Evolutionary conservation across 352 stramenopile genomes (phyloP), one percentile per base, ranked within the genome.

Genomic region (Globisporangium iwayamae): DNA sequence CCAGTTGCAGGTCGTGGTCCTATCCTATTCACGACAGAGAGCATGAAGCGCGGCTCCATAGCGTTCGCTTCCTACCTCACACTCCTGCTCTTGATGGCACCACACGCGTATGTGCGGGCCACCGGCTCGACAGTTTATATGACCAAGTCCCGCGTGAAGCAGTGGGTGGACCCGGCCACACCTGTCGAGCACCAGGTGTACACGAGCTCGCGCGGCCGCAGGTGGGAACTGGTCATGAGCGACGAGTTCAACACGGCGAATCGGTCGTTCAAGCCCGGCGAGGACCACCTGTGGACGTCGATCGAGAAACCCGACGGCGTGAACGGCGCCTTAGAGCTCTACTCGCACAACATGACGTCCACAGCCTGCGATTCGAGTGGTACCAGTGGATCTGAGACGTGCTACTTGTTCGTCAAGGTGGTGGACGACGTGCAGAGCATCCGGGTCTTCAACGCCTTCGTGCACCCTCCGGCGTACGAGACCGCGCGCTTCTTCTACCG

Each of bases 291-390:
- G 34, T 98, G 93, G 93, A 98, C 92, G 20, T 91, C 93, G 4
- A 79, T 97, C 41, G 77, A 98, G 50, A 98, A 98, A 65, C 97
- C 97, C 55, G 93, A 98, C 69, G 92, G 93, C 62, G 94, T 91
- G n/a, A 96, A 96, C 58, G 81, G 78, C 16, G 93, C 93, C 3
- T 74, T 98, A 30, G 90, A 98, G 47, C 91, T 97, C 65, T 98
- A 98, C 76, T 92, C 92, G 52, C 86, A 88, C 60, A 90, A 83
- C 34, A 96, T 96, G 70, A 81, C 77, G 14, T 85, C 68, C 11
- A 87, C 79, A 14, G 80, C 76, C 48, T 87, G 78, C 50, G 74
- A 82, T 25, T 64, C 54, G 9, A 39, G 36, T 39, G 9, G 9
- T 34, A 70, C 81, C 66, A 16, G 9, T 34, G 72, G 60, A 60